phyloP scores from a whole-genome alignment of 2,329 filamentous ascomycete genomes.

The Penicillium olsonii region DNA sequence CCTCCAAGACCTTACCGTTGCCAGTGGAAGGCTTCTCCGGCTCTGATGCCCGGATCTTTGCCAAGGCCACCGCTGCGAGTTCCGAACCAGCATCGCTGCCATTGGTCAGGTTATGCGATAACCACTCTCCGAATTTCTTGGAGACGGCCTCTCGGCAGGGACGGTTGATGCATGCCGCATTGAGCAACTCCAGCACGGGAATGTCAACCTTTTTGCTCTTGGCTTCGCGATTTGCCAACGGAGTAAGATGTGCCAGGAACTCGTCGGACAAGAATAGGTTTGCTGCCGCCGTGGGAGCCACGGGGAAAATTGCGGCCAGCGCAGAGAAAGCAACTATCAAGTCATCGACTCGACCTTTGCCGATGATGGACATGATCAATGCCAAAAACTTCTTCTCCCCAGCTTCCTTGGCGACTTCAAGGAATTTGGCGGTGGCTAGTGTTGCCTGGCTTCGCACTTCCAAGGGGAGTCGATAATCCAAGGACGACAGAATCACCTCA shows the following conservation, averaged over 20 bases:
- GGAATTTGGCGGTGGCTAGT: slow-evolving; percentile 77
- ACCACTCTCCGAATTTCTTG: slow-evolving; percentile 83
- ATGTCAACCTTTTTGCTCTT: slow-evolving; percentile 85
- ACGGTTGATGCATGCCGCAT: slow-evolving; percentile 84
- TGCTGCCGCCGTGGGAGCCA: slow-evolving; percentile 73
- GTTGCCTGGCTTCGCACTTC: slow-evolving; percentile 78
- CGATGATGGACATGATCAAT: slow-evolving; percentile 73
- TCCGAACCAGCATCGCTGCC: slow-evolving; percentile 58
- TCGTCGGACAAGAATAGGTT: slow-evolving; percentile 84
- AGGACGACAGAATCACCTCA: slow-evolving; percentile 80
- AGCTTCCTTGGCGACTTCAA: slow-evolving; percentile 72
- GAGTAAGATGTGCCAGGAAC: slow-evolving; percentile 75
- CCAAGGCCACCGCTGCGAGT: slow-evolving; percentile 70
- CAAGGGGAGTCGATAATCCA: slow-evolving; percentile 78
- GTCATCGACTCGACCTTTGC: slow-evolving; percentile 79
- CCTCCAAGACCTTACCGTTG: slow-evolving; percentile 36
- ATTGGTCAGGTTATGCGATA: slow-evolving; percentile 79
- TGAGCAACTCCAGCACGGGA: slow-evolving; percentile 84
- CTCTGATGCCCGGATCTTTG: slow-evolving; percentile 57
- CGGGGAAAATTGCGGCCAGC: slow-evolving; percentile 83
- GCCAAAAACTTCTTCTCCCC: slow-evolving; percentile 69
- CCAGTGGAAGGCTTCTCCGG: slow-evolving; percentile 30
- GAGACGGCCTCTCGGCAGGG: slow-evolving; percentile 79
- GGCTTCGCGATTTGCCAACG: slow-evolving; percentile 75
- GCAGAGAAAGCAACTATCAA: slow-evolving; percentile 91